Evolutionary conservation across 352 stramenopile species (phyloP), one percentile per base, ranked within the genome.

Genomic region (Globisporangium alternatum): DNA sequence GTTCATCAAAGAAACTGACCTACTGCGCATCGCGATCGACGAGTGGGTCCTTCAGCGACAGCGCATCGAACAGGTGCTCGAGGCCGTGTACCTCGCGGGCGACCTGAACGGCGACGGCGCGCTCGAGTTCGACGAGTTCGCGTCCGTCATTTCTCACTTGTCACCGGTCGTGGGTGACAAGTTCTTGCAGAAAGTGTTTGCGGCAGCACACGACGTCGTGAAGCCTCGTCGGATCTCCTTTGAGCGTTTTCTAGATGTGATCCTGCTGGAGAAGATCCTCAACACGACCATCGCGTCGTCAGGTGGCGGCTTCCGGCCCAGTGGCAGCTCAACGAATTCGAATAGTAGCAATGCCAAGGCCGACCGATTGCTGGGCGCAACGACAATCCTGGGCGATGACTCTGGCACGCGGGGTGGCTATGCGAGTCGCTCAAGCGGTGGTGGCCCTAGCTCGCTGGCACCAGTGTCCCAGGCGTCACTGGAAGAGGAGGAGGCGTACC

Each of bases 61-160:
- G 28, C 69, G 75, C 31, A 70, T 91, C n/a, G 77, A 89, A 57
- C 81, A 91, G 67, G 80, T 93, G 19, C 71, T 93, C 31, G 75
- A 81, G 37, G 84, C 83, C 8, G 81, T 90, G 53, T 93, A 91
- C 66, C 65, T 69, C 19, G 84, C 84, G 2, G 82, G 84, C 2
- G 82, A 93, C 44, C 58, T 86, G 21, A 90, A 90, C 41, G 78
- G 75, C 22, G 80, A 93, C 62, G 84, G 83, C 21, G 80, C 66
- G 30, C 76, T 93, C 39, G 82, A 89, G 62, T 90, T 80, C 45
- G 82, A 91, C 53, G 84, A 93, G 71, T 93, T 93, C 68, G 72
- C 76, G 4, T 76, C 78, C 3, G 84, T 91, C 4, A 64, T 91
- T 21, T 72, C 64, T 13, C 75, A 91, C 25, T 54, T 93, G 17